Evolutionary conservation across 805 yeast genomes (phyloP), one percentile per base, ranked within the genome.

Genomic region (Soucietia sequanensis): DNA sequence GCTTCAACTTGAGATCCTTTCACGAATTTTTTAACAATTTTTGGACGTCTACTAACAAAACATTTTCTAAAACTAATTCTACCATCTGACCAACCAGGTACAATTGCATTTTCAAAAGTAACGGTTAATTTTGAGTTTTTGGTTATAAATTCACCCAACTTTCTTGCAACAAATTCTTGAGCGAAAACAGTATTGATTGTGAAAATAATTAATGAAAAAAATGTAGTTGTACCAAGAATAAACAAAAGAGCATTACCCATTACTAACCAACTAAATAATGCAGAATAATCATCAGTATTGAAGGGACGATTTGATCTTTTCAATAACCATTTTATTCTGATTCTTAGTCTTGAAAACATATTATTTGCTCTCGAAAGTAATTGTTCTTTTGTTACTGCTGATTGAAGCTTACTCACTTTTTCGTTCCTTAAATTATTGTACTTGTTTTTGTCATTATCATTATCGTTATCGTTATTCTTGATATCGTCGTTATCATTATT

Each of bases 1-100:
- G 91, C 90, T 28, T 74, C 84, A 4, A 78, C 74, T 50, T 81
- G 90, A 1, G 86, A 80, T 11, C 90, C 93, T 46, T 84, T 82
- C 12, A 69, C 71, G 34, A 86, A 84, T 18, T 65, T 60, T 38
- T 62, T 61, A 18, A 70, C 53, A 20, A 62, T 53, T 36, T 80
- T 78, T 0, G 99, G 99, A 39, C 98, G 70, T 44, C 84, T 73
- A 33, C 95, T 84, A 1, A 90, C 89, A 56, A 82, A 82, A 34
- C 95, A 95, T 48, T 88, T 86, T 39, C 81, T 77, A 58, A 93
- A 84, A 28, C 82, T 76, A 35, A 93, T 86, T 42, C 79, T 84
- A 2, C 96, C 95, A 44, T 84, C 87, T 26, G 81, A 72, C 96
- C 96, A 90, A 37, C 86, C 88, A 0, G 97, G 97, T 5, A 89